These are phyloP conservation scores for Pisolithus orientalis DNA, from an alignment of 768 basidiomycete species.

Conservation along the genomic window DNA sequence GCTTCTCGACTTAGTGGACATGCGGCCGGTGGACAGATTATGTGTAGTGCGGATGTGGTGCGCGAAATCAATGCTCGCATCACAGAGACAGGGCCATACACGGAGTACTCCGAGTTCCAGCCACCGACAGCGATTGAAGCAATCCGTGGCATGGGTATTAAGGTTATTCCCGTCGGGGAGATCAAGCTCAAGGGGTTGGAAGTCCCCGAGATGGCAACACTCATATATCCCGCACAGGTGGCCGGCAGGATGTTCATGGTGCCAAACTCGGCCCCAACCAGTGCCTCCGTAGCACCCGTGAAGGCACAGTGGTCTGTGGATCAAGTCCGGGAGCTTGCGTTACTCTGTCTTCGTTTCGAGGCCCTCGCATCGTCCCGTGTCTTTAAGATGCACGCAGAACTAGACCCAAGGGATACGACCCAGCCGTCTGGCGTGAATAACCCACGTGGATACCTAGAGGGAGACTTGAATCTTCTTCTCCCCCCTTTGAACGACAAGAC, in stretches of 20 bases:
- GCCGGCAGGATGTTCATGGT: constrained; percentile 63
- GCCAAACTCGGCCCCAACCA: constrained; percentile 20
- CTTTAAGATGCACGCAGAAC: constrained; percentile 42
- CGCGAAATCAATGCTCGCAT: constrained; percentile 69
- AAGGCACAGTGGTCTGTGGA: constrained; percentile 64
- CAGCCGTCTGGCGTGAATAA: constrained; percentile 19
- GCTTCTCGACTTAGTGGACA: constrained; percentile 76
- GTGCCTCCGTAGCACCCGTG: constrained; percentile 9
- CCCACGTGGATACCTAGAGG: constrained; percentile 37
- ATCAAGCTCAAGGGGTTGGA: constrained; percentile 93
- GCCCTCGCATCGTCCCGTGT: constrained; percentile 59
- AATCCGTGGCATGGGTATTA: constrained; percentile 64
- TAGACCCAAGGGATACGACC: constrained; percentile 35
- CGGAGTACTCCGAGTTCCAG: constrained; percentile 55
- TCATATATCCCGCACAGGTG: constrained; percentile 73
- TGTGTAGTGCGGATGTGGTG: constrained; percentile 83
- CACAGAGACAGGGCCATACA: constrained; percentile 46
- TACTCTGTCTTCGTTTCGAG: constrained; percentile 75
- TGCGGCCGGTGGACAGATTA: constrained; percentile 91
- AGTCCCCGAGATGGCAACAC: constrained; percentile 79
- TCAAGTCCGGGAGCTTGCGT: constrained; percentile 67
- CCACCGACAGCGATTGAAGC: constrained; percentile 62
- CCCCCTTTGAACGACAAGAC: constrained; percentile 66
- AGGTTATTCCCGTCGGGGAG: constrained; percentile 76
- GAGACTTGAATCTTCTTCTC: constrained; percentile 56